A percentile compares a stretch with the other conserved stretches of the same genome.
These are phyloP conservation scores for Dicorynia guianensis DNA, from an alignment of 306 rosid species.

Conservation along the genomic window DNA sequence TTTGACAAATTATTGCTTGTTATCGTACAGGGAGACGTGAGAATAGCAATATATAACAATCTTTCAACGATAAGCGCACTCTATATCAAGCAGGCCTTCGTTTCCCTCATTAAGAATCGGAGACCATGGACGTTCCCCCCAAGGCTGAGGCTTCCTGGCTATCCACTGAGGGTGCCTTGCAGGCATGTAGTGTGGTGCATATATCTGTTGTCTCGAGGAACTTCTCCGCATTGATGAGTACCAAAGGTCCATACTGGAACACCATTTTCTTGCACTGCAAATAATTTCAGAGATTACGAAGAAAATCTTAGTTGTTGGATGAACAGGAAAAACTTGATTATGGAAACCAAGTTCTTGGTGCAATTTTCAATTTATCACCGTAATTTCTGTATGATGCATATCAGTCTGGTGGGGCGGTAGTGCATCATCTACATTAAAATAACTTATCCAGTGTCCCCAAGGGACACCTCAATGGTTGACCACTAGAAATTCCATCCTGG, in stretches of 20 bases:
- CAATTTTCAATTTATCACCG: not conserved
- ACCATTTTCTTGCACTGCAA: constrained; percentile 89
- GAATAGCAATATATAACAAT: not conserved
- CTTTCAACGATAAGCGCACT: constrained; percentile 21
- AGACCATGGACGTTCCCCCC: constrained; percentile 30
- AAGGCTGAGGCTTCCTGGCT: constrained; percentile 14
- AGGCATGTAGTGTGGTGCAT: constrained; percentile 77
- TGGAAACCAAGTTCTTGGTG: not conserved
- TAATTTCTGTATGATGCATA: constrained; percentile 4
- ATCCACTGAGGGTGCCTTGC: constrained; percentile 41
- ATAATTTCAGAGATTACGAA: constrained; percentile 1
- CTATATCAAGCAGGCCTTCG: constrained; percentile 2
- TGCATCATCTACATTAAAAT: not conserved
- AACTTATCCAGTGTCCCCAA: not conserved
- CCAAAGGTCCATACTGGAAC: constrained; percentile 73
- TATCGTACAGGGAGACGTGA: constrained; percentile 4
- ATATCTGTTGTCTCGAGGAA: constrained; percentile 70
- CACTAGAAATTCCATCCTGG: too few species aligned
- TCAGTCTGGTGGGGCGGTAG: not conserved
- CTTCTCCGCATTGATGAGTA: constrained; percentile 74
- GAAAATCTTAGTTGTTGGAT: not conserved
- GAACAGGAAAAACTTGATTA: not conserved
- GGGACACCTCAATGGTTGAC: too few species aligned
- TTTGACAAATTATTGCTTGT: not conserved
- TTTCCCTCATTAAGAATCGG: constrained; percentile 44